These are phyloP conservation scores for Ettlia oleoabundans DNA, from an alignment of 139 green algal genomes.

Conservation along the genomic window DNA sequence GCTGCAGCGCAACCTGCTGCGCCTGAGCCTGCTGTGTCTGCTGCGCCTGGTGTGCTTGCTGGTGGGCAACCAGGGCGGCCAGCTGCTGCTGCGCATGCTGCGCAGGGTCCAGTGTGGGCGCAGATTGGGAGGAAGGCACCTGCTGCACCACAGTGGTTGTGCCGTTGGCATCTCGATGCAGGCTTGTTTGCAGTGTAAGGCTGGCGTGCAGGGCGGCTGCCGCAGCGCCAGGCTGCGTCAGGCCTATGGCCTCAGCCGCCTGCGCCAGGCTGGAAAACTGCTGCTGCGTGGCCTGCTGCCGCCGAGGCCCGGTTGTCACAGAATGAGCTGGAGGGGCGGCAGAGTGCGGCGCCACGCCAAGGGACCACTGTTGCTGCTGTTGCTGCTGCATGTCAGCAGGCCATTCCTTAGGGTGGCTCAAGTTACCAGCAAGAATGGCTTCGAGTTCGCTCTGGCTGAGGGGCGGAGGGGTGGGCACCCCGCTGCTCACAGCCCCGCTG, in stretches of 20 bases:
- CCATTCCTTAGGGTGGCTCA: background rate
- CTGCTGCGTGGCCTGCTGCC: background rate
- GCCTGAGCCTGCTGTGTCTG: background rate
- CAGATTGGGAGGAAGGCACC: background rate
- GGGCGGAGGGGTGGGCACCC: too few species aligned
- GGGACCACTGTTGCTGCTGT: background rate
- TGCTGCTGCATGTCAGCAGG: background rate
- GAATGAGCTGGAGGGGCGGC: too few species aligned
- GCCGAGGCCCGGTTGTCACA: too few species aligned
- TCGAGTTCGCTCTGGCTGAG: background rate
- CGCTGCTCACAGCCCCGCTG: background rate
- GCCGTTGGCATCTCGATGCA: background rate
- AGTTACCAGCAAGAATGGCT: background rate
- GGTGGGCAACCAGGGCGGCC: background rate
- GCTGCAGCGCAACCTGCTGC: background rate
- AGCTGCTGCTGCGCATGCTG: background rate
- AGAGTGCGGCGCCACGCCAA: background rate
- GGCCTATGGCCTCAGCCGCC: background rate
- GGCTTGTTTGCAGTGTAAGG: background rate
- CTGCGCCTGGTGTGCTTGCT: background rate
- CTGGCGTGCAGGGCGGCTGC: background rate
- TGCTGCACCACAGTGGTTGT: background rate
- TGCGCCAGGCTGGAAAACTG: background rate
- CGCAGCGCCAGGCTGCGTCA: background rate
- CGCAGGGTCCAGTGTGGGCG: background rate